Percentiles rank a stretch among this genome's conserved stretches.
Evolutionary conservation across 2,329 filamentous ascomycete species (phyloP).

Genomic region (Teratosphaeria destructans): DNA sequence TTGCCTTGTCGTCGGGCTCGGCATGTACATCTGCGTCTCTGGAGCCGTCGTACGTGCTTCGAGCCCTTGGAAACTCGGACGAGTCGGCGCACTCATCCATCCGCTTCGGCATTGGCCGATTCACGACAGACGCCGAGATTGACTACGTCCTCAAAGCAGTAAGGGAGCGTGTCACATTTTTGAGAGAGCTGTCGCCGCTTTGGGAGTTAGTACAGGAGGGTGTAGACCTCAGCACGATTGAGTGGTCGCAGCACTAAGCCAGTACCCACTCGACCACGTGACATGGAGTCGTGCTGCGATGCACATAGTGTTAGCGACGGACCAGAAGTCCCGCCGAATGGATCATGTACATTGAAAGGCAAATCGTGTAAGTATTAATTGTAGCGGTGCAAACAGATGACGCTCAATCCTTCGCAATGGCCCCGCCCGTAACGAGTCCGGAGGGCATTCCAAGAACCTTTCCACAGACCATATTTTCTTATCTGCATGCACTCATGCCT

Average conservation of each 20-base stretch:
- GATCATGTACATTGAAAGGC: not conserved
- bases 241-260: conserved; percentile 87
- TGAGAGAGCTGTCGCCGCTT: conserved; percentile 86
- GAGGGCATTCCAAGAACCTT: not conserved
- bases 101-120: conserved; percentile 91
- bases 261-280: not conserved
- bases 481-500: not conserved
- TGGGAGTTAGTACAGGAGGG: conserved; percentile 99
- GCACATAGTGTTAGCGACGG: not conserved
- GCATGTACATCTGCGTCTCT: conserved; percentile 95
- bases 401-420: not conserved
- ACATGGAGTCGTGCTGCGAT: not conserved
- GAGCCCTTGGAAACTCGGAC: conserved; percentile 89
- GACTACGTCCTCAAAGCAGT: conserved; percentile 97
- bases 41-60: conserved; percentile 90
- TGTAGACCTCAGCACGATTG: conserved; percentile 86
- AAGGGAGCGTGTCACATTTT: conserved; percentile 76
- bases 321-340: not conserved
- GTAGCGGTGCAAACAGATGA: not conserved
- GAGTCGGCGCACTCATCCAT: conserved; percentile 98
- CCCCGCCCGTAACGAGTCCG: not conserved
- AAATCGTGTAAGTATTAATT: not conserved
- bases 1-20: conserved; percentile 90
- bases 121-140: conserved; percentile 90
- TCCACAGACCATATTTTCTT: not conserved